Percentiles rank a stretch among this genome's conserved stretches.
Conservation (phyloP, 2,329 filamentous ascomycete species). For the Chaetomiaceae sp. region DNA sequence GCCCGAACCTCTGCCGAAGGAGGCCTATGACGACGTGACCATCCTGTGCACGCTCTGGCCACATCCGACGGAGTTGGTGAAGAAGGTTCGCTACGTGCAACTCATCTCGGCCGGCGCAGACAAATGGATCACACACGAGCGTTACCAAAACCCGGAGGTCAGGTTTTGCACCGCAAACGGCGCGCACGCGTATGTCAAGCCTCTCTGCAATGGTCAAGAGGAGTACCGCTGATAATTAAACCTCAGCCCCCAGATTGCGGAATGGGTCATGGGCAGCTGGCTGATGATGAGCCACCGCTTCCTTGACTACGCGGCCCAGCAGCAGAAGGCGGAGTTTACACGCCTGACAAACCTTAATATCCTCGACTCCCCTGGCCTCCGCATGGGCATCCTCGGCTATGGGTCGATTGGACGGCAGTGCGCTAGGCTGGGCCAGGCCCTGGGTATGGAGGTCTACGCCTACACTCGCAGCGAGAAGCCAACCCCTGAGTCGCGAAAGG, state of each 20-base stretch:
- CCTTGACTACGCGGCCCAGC: constrained; percentile 20
- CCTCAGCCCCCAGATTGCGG: constrained; percentile 30
- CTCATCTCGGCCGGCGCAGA: constrained; percentile 41
- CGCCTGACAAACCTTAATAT: constrained; percentile 3
- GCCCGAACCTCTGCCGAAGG: constrained; percentile 10
- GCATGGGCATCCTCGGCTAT: constrained; percentile 42
- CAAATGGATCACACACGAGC: constrained; percentile 34
- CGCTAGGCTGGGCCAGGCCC: constrained; percentile 46
- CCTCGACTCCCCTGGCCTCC: constrained; percentile 32
- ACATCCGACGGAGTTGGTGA: constrained; percentile 30
- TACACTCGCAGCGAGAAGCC: constrained; percentile 58
- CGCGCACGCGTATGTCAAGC: constrained; percentile 35
- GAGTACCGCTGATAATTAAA: not conserved
- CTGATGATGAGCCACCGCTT: constrained; percentile 27
- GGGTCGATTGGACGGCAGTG: constrained; percentile 42
- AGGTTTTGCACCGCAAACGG: constrained; percentile 40
- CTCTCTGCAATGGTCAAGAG: not conserved
- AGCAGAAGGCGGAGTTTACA: constrained; percentile 17
- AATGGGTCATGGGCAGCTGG: constrained; percentile 31
- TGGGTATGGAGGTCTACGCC: constrained; percentile 64
- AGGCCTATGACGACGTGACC: constrained; percentile 39
- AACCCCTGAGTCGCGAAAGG: constrained; percentile 53
- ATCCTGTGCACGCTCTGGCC: constrained; percentile 33
- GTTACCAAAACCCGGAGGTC: constrained; percentile 33
- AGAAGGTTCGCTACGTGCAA: constrained; percentile 41